A percentile compares a stretch with the other conserved stretches of the same genome.
Evolutionary conservation across 1,284 basidiomycete genomes (phyloP).

Genomic region (Melampsora larici-populina): DNA sequence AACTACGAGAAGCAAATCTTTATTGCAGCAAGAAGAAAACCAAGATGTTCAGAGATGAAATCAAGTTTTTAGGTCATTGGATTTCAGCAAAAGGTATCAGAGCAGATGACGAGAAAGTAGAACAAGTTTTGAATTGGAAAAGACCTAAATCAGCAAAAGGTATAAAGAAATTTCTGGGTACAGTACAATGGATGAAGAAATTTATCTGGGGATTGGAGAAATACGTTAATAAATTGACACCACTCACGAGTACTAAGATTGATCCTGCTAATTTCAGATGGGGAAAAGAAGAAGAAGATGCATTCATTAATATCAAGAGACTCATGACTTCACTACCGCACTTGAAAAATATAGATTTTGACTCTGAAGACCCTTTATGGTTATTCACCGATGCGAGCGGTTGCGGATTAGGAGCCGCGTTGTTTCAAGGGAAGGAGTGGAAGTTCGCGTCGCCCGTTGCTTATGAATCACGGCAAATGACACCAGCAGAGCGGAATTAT

Average conservation of each 20-base stretch:
- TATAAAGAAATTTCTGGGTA: constrained; percentile 3
- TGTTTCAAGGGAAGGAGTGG: no score
- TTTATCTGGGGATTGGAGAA: no score
- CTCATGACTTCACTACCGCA: constrained; percentile 46
- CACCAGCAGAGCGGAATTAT: no score
- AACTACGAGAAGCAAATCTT: no score
- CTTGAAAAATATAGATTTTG: constrained; percentile 52
- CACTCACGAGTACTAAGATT: constrained; percentile 46
- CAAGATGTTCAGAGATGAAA: constrained; percentile 49
- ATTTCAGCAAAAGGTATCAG: constrained; percentile 53
- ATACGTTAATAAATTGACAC: no score
- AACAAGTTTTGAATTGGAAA: no score
- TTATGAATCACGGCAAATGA: no score
- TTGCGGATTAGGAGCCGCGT: constrained; percentile 23
- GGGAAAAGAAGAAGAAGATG: constrained; percentile 44
- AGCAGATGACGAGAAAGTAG: constrained; percentile 53
- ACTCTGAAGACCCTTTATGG: constrained; percentile 44
- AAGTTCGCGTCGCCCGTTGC: no score
- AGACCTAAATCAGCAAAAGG: neutral
- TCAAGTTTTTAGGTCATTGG: constrained; percentile 55
- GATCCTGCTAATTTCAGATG: constrained; percentile 49
- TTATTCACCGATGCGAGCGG: constrained; percentile 42
- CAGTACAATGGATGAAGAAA: no score
- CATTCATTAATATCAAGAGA: constrained; percentile 55
- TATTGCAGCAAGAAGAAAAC: neutral